These are phyloP conservation scores for Teratosphaeriaceae sp. DNA, from an alignment of 2,329 filamentous ascomycete species.

Conservation along the genomic window DNA sequence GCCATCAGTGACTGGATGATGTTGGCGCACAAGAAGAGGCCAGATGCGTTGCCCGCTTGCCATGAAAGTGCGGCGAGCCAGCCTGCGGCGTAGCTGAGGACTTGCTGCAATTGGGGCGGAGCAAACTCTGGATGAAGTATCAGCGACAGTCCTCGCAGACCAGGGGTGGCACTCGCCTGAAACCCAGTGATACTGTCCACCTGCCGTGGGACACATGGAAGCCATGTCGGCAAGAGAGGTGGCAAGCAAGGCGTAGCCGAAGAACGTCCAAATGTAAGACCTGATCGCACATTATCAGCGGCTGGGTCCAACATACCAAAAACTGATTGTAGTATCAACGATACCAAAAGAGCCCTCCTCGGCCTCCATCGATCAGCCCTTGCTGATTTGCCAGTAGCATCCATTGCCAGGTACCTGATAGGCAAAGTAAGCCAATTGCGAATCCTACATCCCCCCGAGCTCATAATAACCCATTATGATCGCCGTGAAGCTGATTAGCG, in stretches of 20 bases:
- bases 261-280: slow-evolving; percentile 20
- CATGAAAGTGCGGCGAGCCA: slow-evolving; percentile 47
- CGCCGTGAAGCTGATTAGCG: slow-evolving; percentile 45
- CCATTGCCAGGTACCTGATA: slow-evolving; percentile 17
- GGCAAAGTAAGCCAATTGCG: too few species aligned
- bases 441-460: neutral
- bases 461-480: slow-evolving; percentile 50
- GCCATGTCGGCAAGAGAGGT: slow-evolving; percentile 28
- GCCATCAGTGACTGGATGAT: slow-evolving; percentile 41
- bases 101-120: slow-evolving; percentile 21
- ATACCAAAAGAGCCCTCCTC: slow-evolving; percentile 24
- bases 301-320: too few species aligned
- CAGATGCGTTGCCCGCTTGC: slow-evolving; percentile 45
- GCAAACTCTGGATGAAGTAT: slow-evolving; percentile 19
- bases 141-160: neutral
- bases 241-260: slow-evolving; percentile 18
- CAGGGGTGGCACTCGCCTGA: neutral
- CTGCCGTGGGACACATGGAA: slow-evolving; percentile 27
- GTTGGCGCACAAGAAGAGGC: slow-evolving; percentile 42
- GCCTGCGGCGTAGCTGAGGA: slow-evolving; percentile 28
- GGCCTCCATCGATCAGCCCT: slow-evolving; percentile 19
- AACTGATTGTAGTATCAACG: too few species aligned
- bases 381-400: slow-evolving; percentile 31
- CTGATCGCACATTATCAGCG: too few species aligned
- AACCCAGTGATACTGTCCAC: slow-evolving; percentile 27